phyloP scores from a whole-genome alignment of 1,284 basidiomycete species.

The Cryptococcus jaspeensis region DNA sequence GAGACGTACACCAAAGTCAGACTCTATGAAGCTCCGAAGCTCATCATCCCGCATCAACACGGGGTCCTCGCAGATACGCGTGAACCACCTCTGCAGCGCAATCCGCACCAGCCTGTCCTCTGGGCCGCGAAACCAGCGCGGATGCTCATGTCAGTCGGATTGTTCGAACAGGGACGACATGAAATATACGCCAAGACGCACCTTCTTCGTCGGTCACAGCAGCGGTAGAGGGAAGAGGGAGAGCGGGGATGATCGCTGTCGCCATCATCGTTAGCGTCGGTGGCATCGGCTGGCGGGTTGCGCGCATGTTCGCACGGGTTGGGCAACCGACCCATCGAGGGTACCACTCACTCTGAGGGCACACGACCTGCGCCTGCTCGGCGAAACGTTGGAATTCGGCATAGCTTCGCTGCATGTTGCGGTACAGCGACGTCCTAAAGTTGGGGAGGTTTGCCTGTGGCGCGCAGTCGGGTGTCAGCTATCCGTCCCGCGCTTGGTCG shows the following conservation, averaged over 20 bases:
- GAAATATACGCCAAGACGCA: too few species aligned
- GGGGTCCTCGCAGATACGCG: conserved; percentile 81
- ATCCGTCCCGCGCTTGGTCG: not conserved
- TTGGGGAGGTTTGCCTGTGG: conserved; percentile 84
- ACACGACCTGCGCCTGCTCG: conserved; percentile 75
- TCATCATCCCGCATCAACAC: conserved; percentile 86
- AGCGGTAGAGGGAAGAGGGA: conserved; percentile 86
- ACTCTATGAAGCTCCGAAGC: conserved; percentile 85
- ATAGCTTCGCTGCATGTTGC: conserved; percentile 87
- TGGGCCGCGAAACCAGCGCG: conserved; percentile 15
- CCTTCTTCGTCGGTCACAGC: conserved; percentile 91
- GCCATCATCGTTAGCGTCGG: not conserved
- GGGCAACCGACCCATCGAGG: too few species aligned
- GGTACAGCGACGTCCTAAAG: conserved; percentile 81
- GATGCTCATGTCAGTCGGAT: not conserved
- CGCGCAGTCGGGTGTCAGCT: not conserved
- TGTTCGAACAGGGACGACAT: too few species aligned
- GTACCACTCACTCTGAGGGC: conserved; percentile 64
- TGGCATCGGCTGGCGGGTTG: too few species aligned
- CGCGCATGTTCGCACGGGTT: not conserved
- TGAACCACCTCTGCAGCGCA: conserved; percentile 88
- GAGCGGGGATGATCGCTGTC: conserved; percentile 75
- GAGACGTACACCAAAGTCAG: conserved; percentile 74
- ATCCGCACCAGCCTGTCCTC: conserved; percentile 87
- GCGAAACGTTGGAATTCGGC: conserved; percentile 88